A percentile compares a stretch with the other conserved stretches of the same genome.
phyloP scores from a whole-genome alignment of 164 flowering plant genomes.

The Taxillus chinensis region DNA sequence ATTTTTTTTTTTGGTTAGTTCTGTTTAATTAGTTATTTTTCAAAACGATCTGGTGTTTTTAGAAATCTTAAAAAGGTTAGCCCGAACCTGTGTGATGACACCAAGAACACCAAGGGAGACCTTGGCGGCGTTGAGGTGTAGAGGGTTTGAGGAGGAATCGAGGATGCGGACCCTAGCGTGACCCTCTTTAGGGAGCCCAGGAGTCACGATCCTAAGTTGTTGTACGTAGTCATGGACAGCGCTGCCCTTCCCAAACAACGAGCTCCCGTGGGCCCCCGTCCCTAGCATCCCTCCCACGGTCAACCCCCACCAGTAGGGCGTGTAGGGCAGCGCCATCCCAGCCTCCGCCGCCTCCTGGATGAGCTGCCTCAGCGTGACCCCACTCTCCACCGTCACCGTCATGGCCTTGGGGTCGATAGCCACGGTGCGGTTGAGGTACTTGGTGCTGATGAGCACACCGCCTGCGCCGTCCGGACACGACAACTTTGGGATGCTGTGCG shows the following conservation, averaged over 20 bases:
- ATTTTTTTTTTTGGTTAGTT: too few relatives aligned
- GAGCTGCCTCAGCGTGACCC: background rate
- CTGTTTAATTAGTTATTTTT: too few relatives aligned
- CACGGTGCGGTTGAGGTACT: background rate
- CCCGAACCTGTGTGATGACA: background rate
- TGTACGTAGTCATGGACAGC: background rate
- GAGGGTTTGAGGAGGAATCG: background rate
- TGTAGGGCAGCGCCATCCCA: background rate
- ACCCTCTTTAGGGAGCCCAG: background rate
- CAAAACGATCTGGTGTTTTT: too few relatives aligned
- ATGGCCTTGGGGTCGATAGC: background rate
- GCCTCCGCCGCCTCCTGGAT: background rate
- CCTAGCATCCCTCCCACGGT: background rate
- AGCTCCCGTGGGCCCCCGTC: background rate
- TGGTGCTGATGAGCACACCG: background rate
- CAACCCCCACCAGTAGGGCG: background rate
- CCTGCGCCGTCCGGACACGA: background rate
- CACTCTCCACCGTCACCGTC: background rate
- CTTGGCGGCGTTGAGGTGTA: background rate
- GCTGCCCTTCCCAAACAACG: background rate
- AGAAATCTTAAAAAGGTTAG: too few relatives aligned
- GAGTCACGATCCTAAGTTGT: background rate
- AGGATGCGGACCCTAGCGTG: background rate
- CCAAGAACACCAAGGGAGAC: background rate
- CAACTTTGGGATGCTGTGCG: background rate